A percentile compares a stretch with the other conserved stretches of the same genome.
These are phyloP conservation scores for Ambrosia trifida DNA, from an alignment of 129 eudicot genomes.

Conservation along the genomic window DNA sequence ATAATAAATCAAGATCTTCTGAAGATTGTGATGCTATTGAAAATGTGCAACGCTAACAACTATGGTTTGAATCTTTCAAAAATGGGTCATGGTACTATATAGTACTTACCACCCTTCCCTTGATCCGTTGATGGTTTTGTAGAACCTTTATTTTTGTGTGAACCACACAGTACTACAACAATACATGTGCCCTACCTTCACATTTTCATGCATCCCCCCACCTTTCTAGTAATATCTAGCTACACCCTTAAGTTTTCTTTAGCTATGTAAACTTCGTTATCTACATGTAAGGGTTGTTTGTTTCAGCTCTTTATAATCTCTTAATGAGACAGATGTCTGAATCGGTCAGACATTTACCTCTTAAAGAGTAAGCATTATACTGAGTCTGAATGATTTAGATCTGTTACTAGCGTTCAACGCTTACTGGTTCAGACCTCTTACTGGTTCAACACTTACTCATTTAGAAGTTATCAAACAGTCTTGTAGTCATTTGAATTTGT, in stretches of 20 bases:
- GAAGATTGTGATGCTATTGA: conserved; percentile 24
- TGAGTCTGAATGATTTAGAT: too few relatives aligned
- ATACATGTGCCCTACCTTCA: conserved; percentile 28
- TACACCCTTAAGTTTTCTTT: not conserved
- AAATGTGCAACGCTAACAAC: conserved; percentile 27
- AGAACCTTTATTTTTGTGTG: conserved; percentile 26
- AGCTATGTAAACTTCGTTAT: not conserved
- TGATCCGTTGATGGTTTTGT: conserved; percentile 13
- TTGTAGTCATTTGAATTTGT: not conserved
- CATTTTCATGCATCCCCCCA: not conserved
- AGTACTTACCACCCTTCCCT: not conserved
- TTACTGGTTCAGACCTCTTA: too few relatives aligned
- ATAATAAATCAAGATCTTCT: conserved; percentile 16
- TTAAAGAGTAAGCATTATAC: too few relatives aligned
- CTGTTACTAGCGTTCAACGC: too few relatives aligned
- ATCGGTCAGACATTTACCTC: too few relatives aligned
- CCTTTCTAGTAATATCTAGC: not conserved
- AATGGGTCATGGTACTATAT: not conserved
- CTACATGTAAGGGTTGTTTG: not conserved
- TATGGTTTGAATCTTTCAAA: conserved; percentile 25
- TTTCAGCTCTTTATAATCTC: too few relatives aligned
- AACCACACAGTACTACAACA: conserved; percentile 18
- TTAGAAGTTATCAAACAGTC: too few relatives aligned
- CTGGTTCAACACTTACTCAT: too few relatives aligned
- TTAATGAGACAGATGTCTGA: too few relatives aligned